phyloP scores from a whole-genome alignment of 352 stramenopile species.

The Plasmopara halstedii region DNA sequence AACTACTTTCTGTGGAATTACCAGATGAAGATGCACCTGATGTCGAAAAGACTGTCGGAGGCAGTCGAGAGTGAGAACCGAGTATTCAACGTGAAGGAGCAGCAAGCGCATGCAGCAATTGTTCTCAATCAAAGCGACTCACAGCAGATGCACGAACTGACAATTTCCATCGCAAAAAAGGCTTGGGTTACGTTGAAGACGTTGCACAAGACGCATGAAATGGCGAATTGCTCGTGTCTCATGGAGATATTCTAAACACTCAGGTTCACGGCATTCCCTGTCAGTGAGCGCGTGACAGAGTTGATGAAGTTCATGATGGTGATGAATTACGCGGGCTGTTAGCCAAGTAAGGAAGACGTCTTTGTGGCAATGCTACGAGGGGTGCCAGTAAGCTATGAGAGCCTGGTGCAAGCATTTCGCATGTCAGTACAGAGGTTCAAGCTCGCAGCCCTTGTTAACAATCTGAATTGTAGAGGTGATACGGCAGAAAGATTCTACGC shows the following conservation, averaged over 20 bases:
- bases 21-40: background rate
- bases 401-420: background rate
- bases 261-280: background rate
- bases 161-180: background rate
- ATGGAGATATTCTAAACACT: background rate
- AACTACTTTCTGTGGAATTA: background rate
- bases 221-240: background rate
- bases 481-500: background rate
- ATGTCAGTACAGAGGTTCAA: background rate
- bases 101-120: too few relatives aligned
- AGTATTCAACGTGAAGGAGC: background rate
- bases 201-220: background rate
- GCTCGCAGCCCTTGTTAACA: background rate
- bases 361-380: background rate
- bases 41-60: background rate
- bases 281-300: background rate
- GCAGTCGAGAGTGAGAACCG: background rate
- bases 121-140: background rate
- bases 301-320: background rate
- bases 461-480: background rate
- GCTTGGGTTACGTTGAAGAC: background rate
- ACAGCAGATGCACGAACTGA: background rate
- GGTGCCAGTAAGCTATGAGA: background rate
- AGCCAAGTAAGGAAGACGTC: background rate
- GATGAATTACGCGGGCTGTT: background rate